These are phyloP conservation scores for Dendryphion nanum DNA, from an alignment of 2,329 filamentous ascomycete genomes.

Conservation along the genomic window DNA sequence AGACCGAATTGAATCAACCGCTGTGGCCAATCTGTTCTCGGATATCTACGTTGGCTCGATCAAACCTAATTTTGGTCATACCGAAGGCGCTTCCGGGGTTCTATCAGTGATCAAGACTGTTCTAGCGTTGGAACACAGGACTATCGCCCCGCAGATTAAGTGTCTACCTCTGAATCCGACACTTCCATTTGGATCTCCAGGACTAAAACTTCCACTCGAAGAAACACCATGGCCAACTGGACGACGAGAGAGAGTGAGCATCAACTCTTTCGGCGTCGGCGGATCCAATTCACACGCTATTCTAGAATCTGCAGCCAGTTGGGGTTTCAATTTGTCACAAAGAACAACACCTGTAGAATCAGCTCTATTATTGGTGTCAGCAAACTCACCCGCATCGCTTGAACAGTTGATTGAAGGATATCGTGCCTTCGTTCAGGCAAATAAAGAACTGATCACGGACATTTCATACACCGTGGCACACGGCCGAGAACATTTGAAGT, in stretches of 20 bases:
- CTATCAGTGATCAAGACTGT: slow-evolving; percentile 34
- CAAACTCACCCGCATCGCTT: neutral
- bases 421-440: neutral
- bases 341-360: neutral
- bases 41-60: slow-evolving; percentile 5
- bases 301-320: slow-evolving; percentile 4
- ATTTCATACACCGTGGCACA: slow-evolving; percentile 7
- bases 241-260: slow-evolving; percentile 27
- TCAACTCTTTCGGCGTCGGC: slow-evolving; percentile 44
- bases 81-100: slow-evolving; percentile 35
- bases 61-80: slow-evolving; percentile 41
- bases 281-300: slow-evolving; percentile 12
- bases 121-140: slow-evolving; percentile 35
- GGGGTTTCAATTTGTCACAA: neutral
- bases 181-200: slow-evolving; percentile 4
- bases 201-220: slow-evolving; percentile 1
- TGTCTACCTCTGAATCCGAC: slow-evolving; percentile 6
- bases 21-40: slow-evolving; percentile 3
- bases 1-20: slow-evolving; percentile 13
- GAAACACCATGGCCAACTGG: slow-evolving; percentile 5
- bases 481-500: slow-evolving; percentile 2
- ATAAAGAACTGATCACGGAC: neutral
- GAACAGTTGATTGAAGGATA: neutral
- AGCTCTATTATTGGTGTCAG: slow-evolving; percentile 3
- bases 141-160: slow-evolving; percentile 20